Percentiles rank a stretch among this genome's conserved stretches.
Evolutionary conservation across 2,329 filamentous ascomycete species (phyloP).

Genomic region (Diaporthe nobilis): DNA sequence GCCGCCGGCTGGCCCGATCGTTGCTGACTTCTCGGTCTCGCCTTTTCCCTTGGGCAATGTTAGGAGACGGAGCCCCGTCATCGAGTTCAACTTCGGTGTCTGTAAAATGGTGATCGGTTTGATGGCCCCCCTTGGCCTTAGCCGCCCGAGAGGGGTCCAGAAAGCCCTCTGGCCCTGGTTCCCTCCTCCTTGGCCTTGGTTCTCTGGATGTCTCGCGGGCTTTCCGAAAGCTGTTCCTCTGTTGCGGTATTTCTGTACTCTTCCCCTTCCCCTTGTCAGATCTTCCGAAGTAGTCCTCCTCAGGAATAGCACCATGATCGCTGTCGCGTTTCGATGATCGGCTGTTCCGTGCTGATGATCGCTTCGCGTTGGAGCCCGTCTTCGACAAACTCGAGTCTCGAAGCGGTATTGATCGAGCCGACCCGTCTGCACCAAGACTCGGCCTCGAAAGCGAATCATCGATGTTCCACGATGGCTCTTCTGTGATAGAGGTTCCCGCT

Average conservation of each 20-base stretch:
- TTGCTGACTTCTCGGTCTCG: conserved; percentile 63
- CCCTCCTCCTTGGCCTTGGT: conserved; percentile 31
- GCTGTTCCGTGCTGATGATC: conserved; percentile 65
- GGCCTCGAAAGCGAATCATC: conserved; percentile 45
- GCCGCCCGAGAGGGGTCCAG: conserved; percentile 46
- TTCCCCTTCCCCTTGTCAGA: conserved; percentile 6
- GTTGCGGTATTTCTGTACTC: not conserved
- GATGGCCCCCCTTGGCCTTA: conserved; percentile 44
- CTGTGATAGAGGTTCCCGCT: conserved; percentile 68
- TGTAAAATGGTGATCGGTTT: conserved; percentile 40
- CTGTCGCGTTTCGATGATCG: conserved; percentile 63
- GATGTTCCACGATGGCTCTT: conserved; percentile 61
- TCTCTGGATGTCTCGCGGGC: conserved; percentile 10
- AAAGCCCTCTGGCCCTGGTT: conserved; percentile 38
- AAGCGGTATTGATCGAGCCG: conserved; percentile 69
- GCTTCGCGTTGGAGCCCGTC: conserved; percentile 65
- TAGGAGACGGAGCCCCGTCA: conserved; percentile 79
- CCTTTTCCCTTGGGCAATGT: conserved; percentile 73
- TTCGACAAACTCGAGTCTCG: conserved; percentile 79
- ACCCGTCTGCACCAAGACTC: conserved; percentile 50
- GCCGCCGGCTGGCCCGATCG: conserved; percentile 60
- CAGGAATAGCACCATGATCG: conserved; percentile 60
- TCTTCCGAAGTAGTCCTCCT: conserved; percentile 53
- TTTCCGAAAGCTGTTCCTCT: conserved; percentile 16
- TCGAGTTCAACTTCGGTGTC: conserved; percentile 58